Evolutionary conservation across 1,139 yeast genomes (phyloP), one percentile per base, ranked within the genome.

Genomic region (Lodderomyces pseudojiufengensis): DNA sequence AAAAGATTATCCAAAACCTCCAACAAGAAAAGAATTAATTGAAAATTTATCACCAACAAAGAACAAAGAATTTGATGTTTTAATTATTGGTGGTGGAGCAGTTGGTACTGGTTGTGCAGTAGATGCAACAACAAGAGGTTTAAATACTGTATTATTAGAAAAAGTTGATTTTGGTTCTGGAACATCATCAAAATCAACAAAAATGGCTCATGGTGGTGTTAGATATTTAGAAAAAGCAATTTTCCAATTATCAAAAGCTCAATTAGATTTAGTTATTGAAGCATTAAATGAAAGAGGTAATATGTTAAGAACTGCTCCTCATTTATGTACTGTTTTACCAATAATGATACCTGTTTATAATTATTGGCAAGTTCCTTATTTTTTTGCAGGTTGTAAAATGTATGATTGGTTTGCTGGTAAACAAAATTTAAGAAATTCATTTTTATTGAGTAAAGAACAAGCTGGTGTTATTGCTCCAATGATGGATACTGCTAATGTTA

Each of bases 151-250:
- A 39, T 62, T 90, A 42, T 73, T 90, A 44, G 97, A 90, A 61
- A 82, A 83, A 55, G 79, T 78, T 47, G 97, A 90, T 64, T 90
- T 84, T 57, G 95, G 96, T 9, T 70, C 88, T 9, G 97, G 95
- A 32, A 90, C 97, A 11, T 84, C 95, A 4, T 87, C 96, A 23
- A 83, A 90, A 54, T 84, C 95, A n/a, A 90, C 97, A 38, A 90
- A 90, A 65, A 85, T 90, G 80, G 95, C 95, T 31, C 97, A 90
- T 57, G 97, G 97, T 47, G 97, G 97, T 55, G 97, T 90, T 36
- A 74, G 97, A 54, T 90, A 90, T 63, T 75, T 90, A 55, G 97
- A 90, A 61, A 90, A 90, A 67, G 97, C 97, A 26, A 80, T 90
- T 51, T 86, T 87, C 78, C 85, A 81, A 60, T 73, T 90, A 42